These are phyloP conservation scores for Diddensiella santjacobensis DNA, from an alignment of 805 yeast genomes.

Conservation along the genomic window DNA sequence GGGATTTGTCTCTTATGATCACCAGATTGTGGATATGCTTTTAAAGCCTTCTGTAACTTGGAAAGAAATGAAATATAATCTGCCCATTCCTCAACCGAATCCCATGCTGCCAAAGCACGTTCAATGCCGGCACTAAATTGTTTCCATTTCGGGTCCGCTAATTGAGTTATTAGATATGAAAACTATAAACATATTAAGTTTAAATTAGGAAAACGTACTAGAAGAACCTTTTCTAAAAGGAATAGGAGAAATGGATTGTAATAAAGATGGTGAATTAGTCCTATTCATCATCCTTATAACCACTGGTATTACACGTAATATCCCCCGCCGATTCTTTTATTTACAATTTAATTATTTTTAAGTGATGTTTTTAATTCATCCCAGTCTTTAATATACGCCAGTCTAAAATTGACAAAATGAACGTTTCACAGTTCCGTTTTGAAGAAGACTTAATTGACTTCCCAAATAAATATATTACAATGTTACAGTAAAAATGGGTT, in stretches of 20 bases:
- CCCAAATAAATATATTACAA: too few relatives aligned
- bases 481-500: too few relatives aligned
- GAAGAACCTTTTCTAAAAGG: conserved; percentile 17
- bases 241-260: conserved; percentile 22
- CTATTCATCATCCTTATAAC: too few relatives aligned
- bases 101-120: conserved; percentile 70
- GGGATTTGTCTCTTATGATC: conserved; percentile 36
- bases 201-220: conserved; percentile 10
- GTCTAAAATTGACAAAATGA: too few relatives aligned
- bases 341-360: too few relatives aligned
- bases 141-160: conserved; percentile 55
- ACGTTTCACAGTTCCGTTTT: too few relatives aligned
- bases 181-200: neutral
- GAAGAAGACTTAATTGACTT: too few relatives aligned
- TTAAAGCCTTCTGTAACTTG: conserved; percentile 69
- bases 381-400: too few relatives aligned
- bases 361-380: too few relatives aligned
- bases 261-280: conserved; percentile 14
- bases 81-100: conserved; percentile 92
- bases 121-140: conserved; percentile 66
- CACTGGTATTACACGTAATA: too few relatives aligned
- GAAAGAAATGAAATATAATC: conserved; percentile 90
- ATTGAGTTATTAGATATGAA: neutral
- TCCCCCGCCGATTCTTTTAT: too few relatives aligned
- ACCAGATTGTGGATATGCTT: conserved; percentile 26